Percentiles rank a stretch among this genome's conserved stretches.
Conservation (phyloP, 352 stramenopile genomes). For the Globisporangium polare region DNA sequence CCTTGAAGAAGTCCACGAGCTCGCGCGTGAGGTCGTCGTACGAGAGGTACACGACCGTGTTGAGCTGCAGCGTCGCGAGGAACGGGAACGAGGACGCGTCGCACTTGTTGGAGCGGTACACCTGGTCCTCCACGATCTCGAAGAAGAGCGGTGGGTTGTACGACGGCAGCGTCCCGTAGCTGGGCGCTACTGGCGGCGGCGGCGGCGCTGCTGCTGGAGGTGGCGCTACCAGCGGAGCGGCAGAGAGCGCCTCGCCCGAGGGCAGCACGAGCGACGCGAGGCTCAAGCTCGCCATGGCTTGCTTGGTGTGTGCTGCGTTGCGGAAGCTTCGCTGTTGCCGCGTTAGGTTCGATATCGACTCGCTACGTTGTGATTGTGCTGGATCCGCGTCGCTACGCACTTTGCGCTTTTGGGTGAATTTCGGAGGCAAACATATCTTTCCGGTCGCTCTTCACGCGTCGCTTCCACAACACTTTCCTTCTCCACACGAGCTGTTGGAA, state of each 20-base stretch:
- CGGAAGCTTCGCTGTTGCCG: neutral
- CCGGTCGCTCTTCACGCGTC: no score
- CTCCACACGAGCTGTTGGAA: no score
- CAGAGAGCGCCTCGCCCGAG: slow-evolving; percentile 2
- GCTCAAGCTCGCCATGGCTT: neutral
- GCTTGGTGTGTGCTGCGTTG: neutral
- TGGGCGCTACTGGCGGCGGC: slow-evolving; percentile 19
- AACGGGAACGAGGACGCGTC: slow-evolving; percentile 83
- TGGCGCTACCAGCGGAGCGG: neutral
- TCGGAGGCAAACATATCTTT: no score
- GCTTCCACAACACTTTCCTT: no score
- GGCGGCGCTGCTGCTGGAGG: slow-evolving; percentile 2
- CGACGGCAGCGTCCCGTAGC: slow-evolving; percentile 60
- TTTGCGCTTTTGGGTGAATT: neutral
- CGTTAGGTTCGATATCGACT: neutral
- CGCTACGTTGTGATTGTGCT: neutral
- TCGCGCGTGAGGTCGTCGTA: slow-evolving; percentile 80
- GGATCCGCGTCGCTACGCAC: neutral
- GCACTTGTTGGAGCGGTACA: slow-evolving; percentile 87
- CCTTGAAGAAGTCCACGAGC: slow-evolving; percentile 76
- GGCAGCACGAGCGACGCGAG: slow-evolving; percentile 7
- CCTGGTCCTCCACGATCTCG: slow-evolving; percentile 83
- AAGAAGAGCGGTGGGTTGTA: slow-evolving; percentile 86
- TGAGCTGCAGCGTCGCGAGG: slow-evolving; percentile 72
- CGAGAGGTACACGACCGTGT: slow-evolving; percentile 84